Evolutionary conservation across 352 stramenopile species (phyloP).

Genomic region (Hyaloperonospora brassicae): DNA sequence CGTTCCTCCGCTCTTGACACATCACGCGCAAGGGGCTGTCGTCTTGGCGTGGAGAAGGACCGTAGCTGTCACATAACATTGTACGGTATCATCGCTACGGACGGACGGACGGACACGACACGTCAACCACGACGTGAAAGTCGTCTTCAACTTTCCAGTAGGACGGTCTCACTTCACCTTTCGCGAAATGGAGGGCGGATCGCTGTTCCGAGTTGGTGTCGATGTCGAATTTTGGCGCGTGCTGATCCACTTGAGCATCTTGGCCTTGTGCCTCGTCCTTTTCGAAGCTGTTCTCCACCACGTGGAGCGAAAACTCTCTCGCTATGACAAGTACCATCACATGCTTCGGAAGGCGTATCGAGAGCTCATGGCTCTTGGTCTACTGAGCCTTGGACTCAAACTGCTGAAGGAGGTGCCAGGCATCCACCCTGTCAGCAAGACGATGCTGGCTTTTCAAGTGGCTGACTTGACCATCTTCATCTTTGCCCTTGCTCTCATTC

Average conservation of each 20-base stretch:
- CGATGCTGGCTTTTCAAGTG: conserved; percentile 40
- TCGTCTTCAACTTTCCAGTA: too few species aligned
- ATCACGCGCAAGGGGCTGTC: too few species aligned
- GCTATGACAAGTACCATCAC: conserved; percentile 52
- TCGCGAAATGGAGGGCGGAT: conserved; percentile 20
- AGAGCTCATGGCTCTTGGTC: conserved; percentile 48
- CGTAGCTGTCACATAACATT: too few species aligned
- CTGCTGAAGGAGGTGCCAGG: conserved; percentile 30
- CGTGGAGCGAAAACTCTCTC: conserved; percentile 30
- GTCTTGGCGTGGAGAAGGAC: too few species aligned
- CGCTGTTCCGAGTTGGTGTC: conserved; percentile 45
- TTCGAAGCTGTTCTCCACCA: conserved; percentile 37
- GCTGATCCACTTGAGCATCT: conserved; percentile 35
- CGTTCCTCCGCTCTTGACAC: too few species aligned
- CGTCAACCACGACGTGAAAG: too few species aligned
- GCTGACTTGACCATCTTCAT: conserved; percentile 49
- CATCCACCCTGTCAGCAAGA: conserved; percentile 17
- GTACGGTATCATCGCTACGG: too few species aligned
- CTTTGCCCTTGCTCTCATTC: conserved; percentile 37
- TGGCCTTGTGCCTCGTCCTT: conserved; percentile 35
- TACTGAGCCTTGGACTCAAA: conserved; percentile 44
- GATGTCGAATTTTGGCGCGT: conserved; percentile 51
- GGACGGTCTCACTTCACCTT: too few species aligned
- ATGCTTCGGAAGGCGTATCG: conserved; percentile 53
- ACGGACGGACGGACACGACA: too few species aligned